Evolutionary conservation across 371 early-diverging fungal genomes (phyloP), one percentile per base, ranked within the genome.

Genomic region (Mucor circinelloides): DNA sequence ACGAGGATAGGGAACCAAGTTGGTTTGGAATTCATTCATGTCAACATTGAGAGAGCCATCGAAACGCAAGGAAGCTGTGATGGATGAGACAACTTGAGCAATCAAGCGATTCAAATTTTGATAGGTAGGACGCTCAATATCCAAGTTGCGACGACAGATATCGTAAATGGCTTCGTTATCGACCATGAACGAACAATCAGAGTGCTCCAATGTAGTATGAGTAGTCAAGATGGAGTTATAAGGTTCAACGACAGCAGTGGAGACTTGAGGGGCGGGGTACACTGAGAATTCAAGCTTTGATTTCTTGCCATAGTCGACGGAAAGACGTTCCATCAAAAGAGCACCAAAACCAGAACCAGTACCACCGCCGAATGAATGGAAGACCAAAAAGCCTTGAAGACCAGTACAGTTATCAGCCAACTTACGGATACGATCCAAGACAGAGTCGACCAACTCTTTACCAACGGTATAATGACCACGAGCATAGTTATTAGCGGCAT

Each of bases 381-480:
- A 98, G 82, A 98, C 95, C 44, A 97, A 77, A 91, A 97, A 93
- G 72, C 99, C 97, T 85, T 97, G 97, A 65, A 97, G 94, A 73
- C 98, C 97, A 34, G 95, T 93, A 84, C 99, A 99, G 90, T 95
- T 96, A 87, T 98, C 99, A 50, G 97, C 94, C 63, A 98, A 89
- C 89, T 95, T 97, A 76, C 99, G 92, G 81, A 99, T 94, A 80
- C 97, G 95, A 80, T 99, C 99, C 67, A 99, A 87, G 59, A 96
- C 97, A 59, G 89, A 84, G 85, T 99, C 99, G 67, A 99, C 93
- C 59, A 98, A 90, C 79, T 98, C 98, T 88, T 98, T 98, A 72
- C 99, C 99, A 72, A 98, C 93, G 63, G 99, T 99, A 88, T 99
- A 99, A 89, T 99, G 98, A 80, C 99, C 99, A 90, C 99, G 94